phyloP scores from a whole-genome alignment of 1,139 yeast species.

The Pichia sp. region DNA sequence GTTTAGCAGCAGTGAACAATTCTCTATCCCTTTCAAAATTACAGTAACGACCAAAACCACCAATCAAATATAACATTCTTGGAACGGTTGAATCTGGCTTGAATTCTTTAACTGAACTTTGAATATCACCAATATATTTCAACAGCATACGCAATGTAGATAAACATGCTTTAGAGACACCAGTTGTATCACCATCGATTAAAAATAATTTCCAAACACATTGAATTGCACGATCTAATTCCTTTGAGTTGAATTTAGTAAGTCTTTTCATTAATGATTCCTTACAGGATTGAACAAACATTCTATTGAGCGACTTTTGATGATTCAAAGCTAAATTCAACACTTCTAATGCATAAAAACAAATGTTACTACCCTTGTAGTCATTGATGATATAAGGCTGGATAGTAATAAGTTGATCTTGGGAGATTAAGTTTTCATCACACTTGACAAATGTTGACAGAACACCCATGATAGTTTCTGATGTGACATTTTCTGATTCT shows the following conservation, averaged over 20 bases:
- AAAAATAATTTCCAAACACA: conserved; percentile 51
- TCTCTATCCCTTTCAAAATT: conserved; percentile 48
- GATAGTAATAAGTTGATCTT: conserved; percentile 61
- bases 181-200: conserved; percentile 36
- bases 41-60: conserved; percentile 70
- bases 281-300: conserved; percentile 52
- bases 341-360: conserved; percentile 52
- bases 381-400: conserved; percentile 60
- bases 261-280: conserved; percentile 49
- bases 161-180: conserved; percentile 58
- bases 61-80: conserved; percentile 60
- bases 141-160: conserved; percentile 43
- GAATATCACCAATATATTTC: conserved; percentile 3
- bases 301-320: conserved; percentile 43
- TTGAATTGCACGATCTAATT: conserved; percentile 69
- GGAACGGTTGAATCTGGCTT: conserved; percentile 46
- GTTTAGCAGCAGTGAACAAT: conserved; percentile 38
- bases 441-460: conserved; percentile 53
- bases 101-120: conserved; percentile 1
- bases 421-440: conserved; percentile 51
- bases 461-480: conserved; percentile 43
- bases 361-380: conserved; percentile 35
- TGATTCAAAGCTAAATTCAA: conserved; percentile 49
- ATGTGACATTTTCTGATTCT: conserved; percentile 15
- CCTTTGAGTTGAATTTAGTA: conserved; percentile 56